Conservation (phyloP, 2,329 filamentous ascomycete species). For the Aschersonia sp. region DNA sequence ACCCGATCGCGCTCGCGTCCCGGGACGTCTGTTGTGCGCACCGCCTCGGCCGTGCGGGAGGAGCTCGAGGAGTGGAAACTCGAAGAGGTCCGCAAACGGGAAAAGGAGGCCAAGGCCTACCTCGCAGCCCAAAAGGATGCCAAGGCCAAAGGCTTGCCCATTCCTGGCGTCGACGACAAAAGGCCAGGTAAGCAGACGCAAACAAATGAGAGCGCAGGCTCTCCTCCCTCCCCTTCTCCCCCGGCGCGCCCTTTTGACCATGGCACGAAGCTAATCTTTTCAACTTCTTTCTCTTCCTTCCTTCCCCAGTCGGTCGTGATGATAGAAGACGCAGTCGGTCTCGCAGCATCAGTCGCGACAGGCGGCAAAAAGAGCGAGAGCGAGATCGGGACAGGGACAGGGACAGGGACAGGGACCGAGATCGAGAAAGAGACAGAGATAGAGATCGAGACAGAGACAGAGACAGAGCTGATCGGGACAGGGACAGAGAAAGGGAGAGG, state of each 20-base stretch:
- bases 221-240: not conserved
- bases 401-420: slow-evolving; percentile 13
- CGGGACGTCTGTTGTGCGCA: slow-evolving; percentile 19
- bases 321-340: slow-evolving; percentile 19
- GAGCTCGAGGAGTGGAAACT: slow-evolving; percentile 43
- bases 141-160: slow-evolving; percentile 40
- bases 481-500: slow-evolving; percentile 18
- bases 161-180: slow-evolving; percentile 43
- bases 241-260: too few relatives aligned
- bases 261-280: not conserved
- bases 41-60: slow-evolving; percentile 27
- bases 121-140: slow-evolving; percentile 47
- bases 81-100: slow-evolving; percentile 45
- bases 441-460: not conserved
- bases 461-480: slow-evolving; percentile 8
- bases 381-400: slow-evolving; percentile 13
- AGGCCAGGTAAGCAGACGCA: slow-evolving; percentile 7
- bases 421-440: slow-evolving; percentile 13
- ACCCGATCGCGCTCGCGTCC: slow-evolving; percentile 30
- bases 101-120: slow-evolving; percentile 50
- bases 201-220: too few relatives aligned
- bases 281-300: not conserved
- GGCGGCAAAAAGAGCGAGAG: slow-evolving; percentile 19
- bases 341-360: slow-evolving; percentile 14
- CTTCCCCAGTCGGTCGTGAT: not conserved